A percentile compares a stretch with the other conserved stretches of the same genome.
Conservation (phyloP, 306 rosid genomes). For the Cicer bijugum region DNA sequence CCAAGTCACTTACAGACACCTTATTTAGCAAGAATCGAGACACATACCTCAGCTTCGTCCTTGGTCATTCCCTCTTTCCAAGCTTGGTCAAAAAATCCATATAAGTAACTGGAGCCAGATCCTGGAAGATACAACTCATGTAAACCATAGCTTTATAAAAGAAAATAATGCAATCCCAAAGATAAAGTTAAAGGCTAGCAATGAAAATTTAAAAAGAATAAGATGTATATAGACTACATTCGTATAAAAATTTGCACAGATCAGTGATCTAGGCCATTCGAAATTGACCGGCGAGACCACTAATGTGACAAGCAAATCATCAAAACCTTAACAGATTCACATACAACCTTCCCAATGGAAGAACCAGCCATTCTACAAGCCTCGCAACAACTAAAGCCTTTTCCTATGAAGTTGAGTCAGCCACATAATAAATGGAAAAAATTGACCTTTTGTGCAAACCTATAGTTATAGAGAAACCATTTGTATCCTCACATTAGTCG, state of each 20-base stretch:
- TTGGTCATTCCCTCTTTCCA: slow-evolving; percentile 98
- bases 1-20: neutral
- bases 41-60: slow-evolving; percentile 95
- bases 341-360: neutral
- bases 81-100: slow-evolving; percentile 93
- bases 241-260: slow-evolving; percentile 8
- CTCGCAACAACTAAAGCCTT: neutral
- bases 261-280: neutral
- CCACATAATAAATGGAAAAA: neutral
- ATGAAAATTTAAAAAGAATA: neutral
- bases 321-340: slow-evolving; percentile 1
- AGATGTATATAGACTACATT: slow-evolving; percentile 6
- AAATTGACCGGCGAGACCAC: slow-evolving; percentile 33
- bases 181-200: slow-evolving; percentile 5
- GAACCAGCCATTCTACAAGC: slow-evolving; percentile 2
- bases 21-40: slow-evolving; percentile 25
- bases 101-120: slow-evolving; percentile 97
- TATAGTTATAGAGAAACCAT: neutral
- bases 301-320: neutral
- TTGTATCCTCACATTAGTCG: neutral
- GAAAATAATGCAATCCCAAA: slow-evolving; percentile 13
- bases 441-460: slow-evolving; percentile 1
- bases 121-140: slow-evolving; percentile 56
- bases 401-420: neutral
- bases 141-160: slow-evolving; percentile 27